Evolutionary conservation across 2,329 filamentous ascomycete species (phyloP), one percentile per base, ranked within the genome.

Genomic region (Diaporthe sp.): DNA sequence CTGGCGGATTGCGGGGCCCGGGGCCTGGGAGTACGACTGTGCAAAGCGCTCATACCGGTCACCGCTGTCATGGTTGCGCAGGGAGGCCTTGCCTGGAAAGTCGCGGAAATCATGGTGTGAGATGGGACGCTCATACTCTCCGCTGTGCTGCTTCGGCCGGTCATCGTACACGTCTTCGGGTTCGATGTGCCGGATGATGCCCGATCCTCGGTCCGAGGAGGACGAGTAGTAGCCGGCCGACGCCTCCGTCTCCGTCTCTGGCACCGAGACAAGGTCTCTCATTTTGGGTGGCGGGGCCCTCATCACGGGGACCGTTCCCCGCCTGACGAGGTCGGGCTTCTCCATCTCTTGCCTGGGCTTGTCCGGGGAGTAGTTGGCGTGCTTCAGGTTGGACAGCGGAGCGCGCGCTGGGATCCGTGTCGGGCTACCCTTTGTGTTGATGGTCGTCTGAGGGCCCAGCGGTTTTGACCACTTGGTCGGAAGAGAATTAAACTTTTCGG

Each of bases 101-200:
- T 84, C 82, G 74, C 87, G 81, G 68, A 82, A 82, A 17, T 88
- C 86, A 76, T 86, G 82, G 49, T 84, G 83, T 5, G 84, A 84
- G 62, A 79, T 80, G 46, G 80, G 84, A 68, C 76, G 80, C 81
- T 76, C 82, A 79, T 83, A 82, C 19, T 85, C 84, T 46, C 51
- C 55, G 34, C 62, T 75, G 49, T 80, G 80, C 61, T 84, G 81
- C 39, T 80, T 74, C 39, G 82, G 78, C 37, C 76, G 85, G 80
- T 96, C 95, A 79, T 96, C 93, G 80, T 98, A 98, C 0, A 95
- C 93, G 80, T 98, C 96, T 80, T 98, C 96, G 0, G 94, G 94
- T 77, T 91, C 89, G 6, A 92, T 87, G 10, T 89, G 87, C 28
- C 91, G 87, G 55, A 92, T 88, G 82, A 92, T 85, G 84, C 90